These are phyloP conservation scores for Cubamyces sp. DNA, from an alignment of 768 basidiomycete species.

Conservation along the genomic window DNA sequence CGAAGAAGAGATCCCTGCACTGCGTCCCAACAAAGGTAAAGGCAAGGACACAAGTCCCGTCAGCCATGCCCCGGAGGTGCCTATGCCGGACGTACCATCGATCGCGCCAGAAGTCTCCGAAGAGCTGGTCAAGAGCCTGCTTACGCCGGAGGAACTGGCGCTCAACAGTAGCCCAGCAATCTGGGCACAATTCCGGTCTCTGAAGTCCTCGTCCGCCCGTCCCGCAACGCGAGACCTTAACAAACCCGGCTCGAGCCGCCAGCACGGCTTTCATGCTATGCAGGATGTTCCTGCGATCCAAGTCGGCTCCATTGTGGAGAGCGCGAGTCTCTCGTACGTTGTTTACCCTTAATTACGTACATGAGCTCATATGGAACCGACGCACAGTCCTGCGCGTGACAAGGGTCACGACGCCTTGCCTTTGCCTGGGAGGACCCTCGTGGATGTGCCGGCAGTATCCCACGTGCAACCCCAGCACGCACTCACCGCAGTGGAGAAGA, in stretches of 20 bases:
- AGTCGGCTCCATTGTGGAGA: not conserved
- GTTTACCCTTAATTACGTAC: not conserved
- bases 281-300: not conserved
- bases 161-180: not conserved
- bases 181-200: not conserved
- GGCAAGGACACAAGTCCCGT: not conserved
- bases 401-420: not conserved
- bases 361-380: not conserved
- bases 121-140: not conserved
- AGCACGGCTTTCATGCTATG: not conserved
- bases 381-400: not conserved
- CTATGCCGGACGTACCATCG: too few relatives aligned
- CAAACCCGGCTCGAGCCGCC: not conserved
- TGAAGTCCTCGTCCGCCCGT: too few relatives aligned
- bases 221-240: not conserved
- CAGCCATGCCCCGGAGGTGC: not conserved
- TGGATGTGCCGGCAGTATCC: not conserved
- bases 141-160: not conserved
- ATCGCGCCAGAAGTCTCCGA: too few relatives aligned
- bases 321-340: not conserved
- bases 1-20: too few relatives aligned
- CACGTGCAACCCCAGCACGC: not conserved
- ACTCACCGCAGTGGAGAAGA: too few relatives aligned
- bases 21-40: not conserved
- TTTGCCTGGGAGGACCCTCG: not conserved